Conservation (phyloP, 164 flowering plant genomes). For the Macadamia tetraphylla region DNA sequence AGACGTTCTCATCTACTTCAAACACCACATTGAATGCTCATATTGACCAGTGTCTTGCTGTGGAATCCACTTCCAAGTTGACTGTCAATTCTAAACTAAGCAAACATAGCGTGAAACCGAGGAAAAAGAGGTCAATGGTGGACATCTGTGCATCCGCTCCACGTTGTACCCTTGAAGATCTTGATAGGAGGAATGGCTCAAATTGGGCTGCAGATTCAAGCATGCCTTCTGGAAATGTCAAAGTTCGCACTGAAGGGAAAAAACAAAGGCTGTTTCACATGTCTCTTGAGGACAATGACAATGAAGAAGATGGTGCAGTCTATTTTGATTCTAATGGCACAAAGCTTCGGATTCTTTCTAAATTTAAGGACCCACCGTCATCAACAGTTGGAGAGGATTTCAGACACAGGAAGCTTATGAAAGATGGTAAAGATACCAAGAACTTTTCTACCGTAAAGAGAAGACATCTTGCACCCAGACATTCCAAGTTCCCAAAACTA, state of each 20-base stretch:
- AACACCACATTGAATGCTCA: constrained; percentile 96
- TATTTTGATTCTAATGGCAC: constrained; percentile 79
- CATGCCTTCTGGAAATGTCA: constrained; percentile 22
- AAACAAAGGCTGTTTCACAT: constrained; percentile 23
- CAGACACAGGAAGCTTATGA: constrained; percentile 20
- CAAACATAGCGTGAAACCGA: constrained; percentile 58
- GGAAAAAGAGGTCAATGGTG: constrained; percentile 60
- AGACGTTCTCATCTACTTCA: constrained; percentile 75
- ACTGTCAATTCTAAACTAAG: constrained; percentile 27
- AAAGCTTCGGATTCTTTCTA: constrained; percentile 72
- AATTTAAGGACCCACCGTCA: constrained; percentile 28
- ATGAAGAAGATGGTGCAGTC: constrained; percentile 48
- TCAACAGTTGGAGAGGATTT: constrained; percentile 28
- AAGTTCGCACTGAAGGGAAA: constrained; percentile 29
- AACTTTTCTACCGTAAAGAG: constrained; percentile 28
- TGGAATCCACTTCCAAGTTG: constrained; percentile 45
- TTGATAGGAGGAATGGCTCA: constrained; percentile 81
- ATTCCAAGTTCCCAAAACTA: constrained; percentile 29
- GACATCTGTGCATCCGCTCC: constrained; percentile 67
- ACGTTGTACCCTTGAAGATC: constrained; percentile 75
- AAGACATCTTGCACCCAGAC: constrained; percentile 25
- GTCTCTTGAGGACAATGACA: constrained; percentile 26
- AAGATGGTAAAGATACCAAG: constrained; percentile 36
- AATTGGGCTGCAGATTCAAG: constrained; percentile 48
- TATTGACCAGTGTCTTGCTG: constrained; percentile 89